A percentile compares a stretch with the other conserved stretches of the same genome.
These are phyloP conservation scores for Aureobasidium sp. DNA, from an alignment of 2,329 filamentous ascomycete genomes.

Conservation along the genomic window DNA sequence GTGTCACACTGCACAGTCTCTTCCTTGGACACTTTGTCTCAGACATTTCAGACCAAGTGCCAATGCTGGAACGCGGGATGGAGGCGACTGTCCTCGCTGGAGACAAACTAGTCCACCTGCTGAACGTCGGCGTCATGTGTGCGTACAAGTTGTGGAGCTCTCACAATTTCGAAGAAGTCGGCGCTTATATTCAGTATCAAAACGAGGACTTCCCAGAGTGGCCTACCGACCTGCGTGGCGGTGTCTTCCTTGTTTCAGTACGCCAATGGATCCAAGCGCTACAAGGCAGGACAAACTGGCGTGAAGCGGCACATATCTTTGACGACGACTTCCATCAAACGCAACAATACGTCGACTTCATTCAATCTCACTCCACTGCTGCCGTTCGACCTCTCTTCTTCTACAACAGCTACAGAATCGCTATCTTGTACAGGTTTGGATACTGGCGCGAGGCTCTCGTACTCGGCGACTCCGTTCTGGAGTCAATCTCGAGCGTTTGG, in stretches of 20 bases:
- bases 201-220: conserved; percentile 66
- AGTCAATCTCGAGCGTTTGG: conserved; percentile 34
- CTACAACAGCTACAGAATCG: conserved; percentile 51
- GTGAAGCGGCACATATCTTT: conserved; percentile 49
- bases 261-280: conserved; percentile 60
- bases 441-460: conserved; percentile 32
- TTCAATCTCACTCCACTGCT: conserved; percentile 43
- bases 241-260: conserved; percentile 57
- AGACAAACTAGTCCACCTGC: conserved; percentile 61
- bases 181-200: conserved; percentile 61
- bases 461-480: conserved; percentile 33
- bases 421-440: conserved; percentile 34
- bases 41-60: conserved; percentile 49
- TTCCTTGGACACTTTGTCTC: conserved; percentile 63
- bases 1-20: conserved; percentile 58
- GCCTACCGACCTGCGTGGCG: conserved; percentile 62
- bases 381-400: conserved; percentile 56
- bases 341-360: conserved; percentile 42
- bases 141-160: conserved; percentile 61
- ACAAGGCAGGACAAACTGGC: conserved; percentile 60
- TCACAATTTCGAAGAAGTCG: conserved; percentile 60
- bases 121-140: conserved; percentile 60
- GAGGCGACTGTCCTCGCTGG: conserved; percentile 59
- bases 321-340: conserved; percentile 59
- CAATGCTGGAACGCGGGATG: conserved; percentile 55